Base-by-base conservation (phyloP, 2,329 filamentous ascomycete genomes). In the Fusarium sp. region DNA sequence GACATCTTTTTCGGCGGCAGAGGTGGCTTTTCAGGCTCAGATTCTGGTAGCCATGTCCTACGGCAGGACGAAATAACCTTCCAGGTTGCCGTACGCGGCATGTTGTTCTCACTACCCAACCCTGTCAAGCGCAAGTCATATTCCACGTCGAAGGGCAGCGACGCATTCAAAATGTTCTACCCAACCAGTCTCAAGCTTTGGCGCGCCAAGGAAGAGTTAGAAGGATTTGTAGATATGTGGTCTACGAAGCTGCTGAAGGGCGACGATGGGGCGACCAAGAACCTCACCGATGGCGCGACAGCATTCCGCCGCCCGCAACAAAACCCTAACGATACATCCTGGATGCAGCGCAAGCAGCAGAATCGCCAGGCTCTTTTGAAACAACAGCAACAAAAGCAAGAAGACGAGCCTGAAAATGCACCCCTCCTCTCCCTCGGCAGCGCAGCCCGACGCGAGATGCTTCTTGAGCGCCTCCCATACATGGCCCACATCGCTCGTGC, bases 61-160 rank as follows among this genome's bases (percentile, higher is more conserved):
- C 89, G 94, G 8, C 95, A 98, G 77, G 94, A 97, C 66, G 96
- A 99, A 75, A 94, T 99, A 75, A 90, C 91, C 23, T 98, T 97
- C 68, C 93, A 99, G 68, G 89, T 95, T 19, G 94, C 94, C 6
- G 92, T 97, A 0, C 88, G 94, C 14, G 96, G 96, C 1, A 80
- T 98, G 48, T 79, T 97, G 1, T 97, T 97, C 76, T 90, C 89
- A 11, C 84, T 99, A 3, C 96, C 96, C 3, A 87, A 87, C 70
- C 95, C 95, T 0, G 96, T 99, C 11, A 95, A 92, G 76, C 86
- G 89, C n/a, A 85, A 83, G 83, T 76, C 82, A 71, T 74, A 77
- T 73, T 70, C 81, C 74, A 72, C 74, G 71, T 80, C 73, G 77
- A 83, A 62, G 75, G 79, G 67, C 77, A 82, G 71, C 38, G 92